phyloP scores from a whole-genome alignment of 106 monocot genomes.

The Apostasia shenzhenica region DNA sequence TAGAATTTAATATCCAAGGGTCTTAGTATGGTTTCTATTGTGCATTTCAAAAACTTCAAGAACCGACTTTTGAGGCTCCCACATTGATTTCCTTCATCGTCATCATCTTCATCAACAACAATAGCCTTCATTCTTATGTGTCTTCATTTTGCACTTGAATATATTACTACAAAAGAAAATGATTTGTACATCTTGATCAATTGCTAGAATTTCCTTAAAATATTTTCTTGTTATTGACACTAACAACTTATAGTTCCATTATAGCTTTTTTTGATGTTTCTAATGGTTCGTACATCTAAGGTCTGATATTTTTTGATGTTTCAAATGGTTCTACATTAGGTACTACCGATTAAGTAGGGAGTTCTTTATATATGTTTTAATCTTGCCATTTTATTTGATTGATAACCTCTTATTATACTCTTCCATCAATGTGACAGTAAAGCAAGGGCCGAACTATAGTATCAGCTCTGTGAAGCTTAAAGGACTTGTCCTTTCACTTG shows the following conservation, averaged over 20 bases:
- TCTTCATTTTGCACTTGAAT: too few relatives aligned
- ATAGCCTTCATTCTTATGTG: too few relatives aligned
- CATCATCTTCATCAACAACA: too few relatives aligned
- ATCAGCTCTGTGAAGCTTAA: constrained; percentile 42
- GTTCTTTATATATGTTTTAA: background rate
- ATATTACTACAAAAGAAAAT: too few relatives aligned
- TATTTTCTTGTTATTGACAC: too few relatives aligned
- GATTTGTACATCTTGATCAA: too few relatives aligned
- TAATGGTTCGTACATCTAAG: background rate
- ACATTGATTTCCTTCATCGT: too few relatives aligned
- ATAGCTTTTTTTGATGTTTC: background rate
- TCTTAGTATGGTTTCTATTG: too few relatives aligned
- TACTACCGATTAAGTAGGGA: background rate
- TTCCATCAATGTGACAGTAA: constrained; percentile 32
- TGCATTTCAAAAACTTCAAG: too few relatives aligned
- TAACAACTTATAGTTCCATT: background rate
- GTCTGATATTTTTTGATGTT: background rate
- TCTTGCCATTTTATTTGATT: background rate
- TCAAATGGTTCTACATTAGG: background rate
- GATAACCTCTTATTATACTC: background rate
- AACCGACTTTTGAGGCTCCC: too few relatives aligned
- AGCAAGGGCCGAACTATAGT: constrained; percentile 51
- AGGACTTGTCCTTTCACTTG: constrained; percentile 52
- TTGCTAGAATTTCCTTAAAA: too few relatives aligned
- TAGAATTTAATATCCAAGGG: too few relatives aligned